Evolutionary conservation across 306 rosid genomes (phyloP).

Genomic region (Arachis hypogaea): DNA sequence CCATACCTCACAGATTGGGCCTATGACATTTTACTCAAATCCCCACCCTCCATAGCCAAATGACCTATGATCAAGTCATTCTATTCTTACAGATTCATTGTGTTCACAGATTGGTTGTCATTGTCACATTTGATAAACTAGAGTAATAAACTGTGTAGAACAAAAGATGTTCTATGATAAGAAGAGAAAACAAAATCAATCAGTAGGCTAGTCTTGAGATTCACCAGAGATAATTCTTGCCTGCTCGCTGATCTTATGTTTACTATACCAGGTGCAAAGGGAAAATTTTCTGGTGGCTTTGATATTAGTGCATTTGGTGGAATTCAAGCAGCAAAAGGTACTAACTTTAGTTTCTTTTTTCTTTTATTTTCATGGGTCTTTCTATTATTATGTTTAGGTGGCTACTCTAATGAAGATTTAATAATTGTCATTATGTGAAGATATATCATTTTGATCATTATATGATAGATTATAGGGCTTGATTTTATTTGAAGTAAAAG

Average conservation of each 20-base stretch:
- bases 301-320: slow-evolving; percentile 80
- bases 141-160: slow-evolving; percentile 18
- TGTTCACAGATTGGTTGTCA: neutral
- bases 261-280: slow-evolving; percentile 70
- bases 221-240: slow-evolving; percentile 22
- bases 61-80: slow-evolving; percentile 8
- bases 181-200: slow-evolving; percentile 24
- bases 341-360: neutral
- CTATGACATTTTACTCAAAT: slow-evolving; percentile 9
- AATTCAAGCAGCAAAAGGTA: slow-evolving; percentile 64
- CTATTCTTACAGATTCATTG: too few relatives aligned
- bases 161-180: slow-evolving; percentile 9
- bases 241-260: slow-evolving; percentile 30
- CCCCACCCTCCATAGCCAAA: slow-evolving; percentile 7
- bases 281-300: slow-evolving; percentile 96
- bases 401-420: too few relatives aligned
- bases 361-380: neutral
- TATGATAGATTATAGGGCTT: too few relatives aligned
- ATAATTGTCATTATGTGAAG: too few relatives aligned
- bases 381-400: neutral
- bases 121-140: slow-evolving; percentile 16
- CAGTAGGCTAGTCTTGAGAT: slow-evolving; percentile 18
- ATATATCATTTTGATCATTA: too few relatives aligned
- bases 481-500: too few relatives aligned
- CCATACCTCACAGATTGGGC: neutral